phyloP scores from a whole-genome alignment of 768 basidiomycete genomes.

The Leucocoprinus sp. region DNA sequence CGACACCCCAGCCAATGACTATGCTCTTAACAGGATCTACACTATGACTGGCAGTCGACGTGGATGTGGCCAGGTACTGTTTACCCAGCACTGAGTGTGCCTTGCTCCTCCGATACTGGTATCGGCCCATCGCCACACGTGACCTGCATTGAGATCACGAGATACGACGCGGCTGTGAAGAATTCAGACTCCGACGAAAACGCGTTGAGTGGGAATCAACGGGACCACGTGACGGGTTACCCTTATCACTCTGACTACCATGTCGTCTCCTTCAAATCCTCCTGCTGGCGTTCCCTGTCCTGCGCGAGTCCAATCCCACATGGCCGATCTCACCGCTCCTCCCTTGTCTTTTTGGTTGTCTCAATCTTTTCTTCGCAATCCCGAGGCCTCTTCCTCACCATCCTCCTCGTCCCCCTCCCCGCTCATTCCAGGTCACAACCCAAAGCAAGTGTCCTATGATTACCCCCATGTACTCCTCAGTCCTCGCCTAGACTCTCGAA shows the following conservation, averaged over 20 bases:
- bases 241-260: constrained; percentile 40
- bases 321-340: constrained; percentile 15
- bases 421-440: constrained; percentile 23
- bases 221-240: constrained; percentile 31
- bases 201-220: constrained; percentile 34
- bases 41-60: not conserved
- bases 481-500: constrained; percentile 23
- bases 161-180: constrained; percentile 22
- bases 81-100: no score
- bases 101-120: no score
- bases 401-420: constrained; percentile 32
- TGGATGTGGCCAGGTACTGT: no score
- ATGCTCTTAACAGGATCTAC: not conserved
- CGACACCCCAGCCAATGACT: no score
- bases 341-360: constrained; percentile 15
- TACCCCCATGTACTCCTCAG: constrained; percentile 29
- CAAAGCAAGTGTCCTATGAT: constrained; percentile 16
- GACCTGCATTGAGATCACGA: no score
- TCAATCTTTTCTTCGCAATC: constrained; percentile 15
- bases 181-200: constrained; percentile 29
- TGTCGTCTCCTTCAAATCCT: constrained; percentile 27
- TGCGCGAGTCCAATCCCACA: constrained; percentile 16
- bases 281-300: constrained; percentile 16
- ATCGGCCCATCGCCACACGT: no score
- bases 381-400: constrained; percentile 23